phyloP scores from a whole-genome alignment of 1,284 basidiomycete genomes.

The Apiotrichum mycotoxinovorans region DNA sequence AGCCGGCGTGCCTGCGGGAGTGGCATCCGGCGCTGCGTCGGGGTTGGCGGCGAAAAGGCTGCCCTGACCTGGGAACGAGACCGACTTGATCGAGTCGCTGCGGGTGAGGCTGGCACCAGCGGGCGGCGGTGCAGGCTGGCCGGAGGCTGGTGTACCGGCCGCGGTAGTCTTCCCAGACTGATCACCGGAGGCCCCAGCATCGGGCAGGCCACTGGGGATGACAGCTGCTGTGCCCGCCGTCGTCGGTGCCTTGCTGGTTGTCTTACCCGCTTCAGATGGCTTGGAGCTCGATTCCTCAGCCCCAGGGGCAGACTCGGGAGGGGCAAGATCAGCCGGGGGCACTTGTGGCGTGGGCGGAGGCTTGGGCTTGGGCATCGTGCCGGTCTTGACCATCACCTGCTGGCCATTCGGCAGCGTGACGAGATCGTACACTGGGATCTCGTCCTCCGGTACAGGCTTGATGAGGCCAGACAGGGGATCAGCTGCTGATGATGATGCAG shows the following conservation, averaged over 20 bases:
- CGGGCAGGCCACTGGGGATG: neutral
- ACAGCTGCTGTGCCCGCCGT: too few relatives aligned
- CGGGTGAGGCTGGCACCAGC: neutral
- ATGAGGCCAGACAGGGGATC: neutral
- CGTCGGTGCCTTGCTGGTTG: too few relatives aligned
- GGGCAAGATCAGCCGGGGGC: too few relatives aligned
- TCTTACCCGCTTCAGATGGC: too few relatives aligned
- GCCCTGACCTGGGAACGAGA: neutral
- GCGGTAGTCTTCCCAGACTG: neutral
- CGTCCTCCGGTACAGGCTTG: neutral
- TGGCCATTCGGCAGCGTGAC: conserved; percentile 35
- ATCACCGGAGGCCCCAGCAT: neutral
- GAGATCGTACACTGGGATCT: conserved; percentile 25
- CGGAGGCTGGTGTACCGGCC: neutral
- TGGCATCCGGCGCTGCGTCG: neutral
- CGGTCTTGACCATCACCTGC: conserved; percentile 24
- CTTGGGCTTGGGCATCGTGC: conserved; percentile 18
- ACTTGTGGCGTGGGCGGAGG: conserved; percentile 17
- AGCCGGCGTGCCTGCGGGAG: neutral
- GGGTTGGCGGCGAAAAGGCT: neutral
- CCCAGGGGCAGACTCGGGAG: too few relatives aligned
- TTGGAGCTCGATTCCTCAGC: too few relatives aligned
- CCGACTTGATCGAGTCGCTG: neutral
- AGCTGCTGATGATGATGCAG: neutral
- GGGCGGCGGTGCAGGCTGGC: neutral